phyloP scores from a whole-genome alignment of 2,329 filamentous ascomycete genomes.

The Tothia fuscella region DNA sequence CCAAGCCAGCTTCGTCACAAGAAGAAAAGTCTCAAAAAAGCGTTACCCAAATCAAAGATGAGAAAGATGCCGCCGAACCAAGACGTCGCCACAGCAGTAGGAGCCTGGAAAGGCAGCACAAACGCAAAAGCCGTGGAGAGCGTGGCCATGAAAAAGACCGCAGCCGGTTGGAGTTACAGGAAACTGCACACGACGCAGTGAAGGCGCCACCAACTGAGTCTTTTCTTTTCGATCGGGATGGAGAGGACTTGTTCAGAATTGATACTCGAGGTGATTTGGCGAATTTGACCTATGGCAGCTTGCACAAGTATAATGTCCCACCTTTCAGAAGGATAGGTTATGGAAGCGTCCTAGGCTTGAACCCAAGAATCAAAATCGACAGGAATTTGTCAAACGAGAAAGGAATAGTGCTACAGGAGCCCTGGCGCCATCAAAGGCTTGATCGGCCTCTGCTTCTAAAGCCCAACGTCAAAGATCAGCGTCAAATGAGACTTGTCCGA shows the following conservation, averaged over 20 bases:
- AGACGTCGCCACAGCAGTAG: background rate
- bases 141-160: constrained; percentile 5
- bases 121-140: constrained; percentile 7
- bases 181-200: background rate
- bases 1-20: constrained; percentile 20
- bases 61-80: background rate
- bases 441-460: constrained; percentile 31
- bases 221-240: constrained; percentile 12
- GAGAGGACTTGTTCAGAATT: constrained; percentile 40
- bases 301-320: constrained; percentile 62
- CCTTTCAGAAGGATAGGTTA: constrained; percentile 55
- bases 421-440: background rate
- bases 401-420: constrained; percentile 4
- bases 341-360: constrained; percentile 59
- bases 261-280: constrained; percentile 69
- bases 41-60: background rate
- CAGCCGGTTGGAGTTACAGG: background rate
- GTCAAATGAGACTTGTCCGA: constrained; percentile 4
- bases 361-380: constrained; percentile 51
- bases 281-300: constrained; percentile 60
- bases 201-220: background rate
- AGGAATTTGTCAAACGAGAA: constrained; percentile 45
- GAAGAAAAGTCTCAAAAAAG: background rate
- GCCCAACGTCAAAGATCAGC: background rate
- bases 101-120: background rate